phyloP scores from a whole-genome alignment of 305 asterid genomes.

The Fraxinus angustifolia region DNA sequence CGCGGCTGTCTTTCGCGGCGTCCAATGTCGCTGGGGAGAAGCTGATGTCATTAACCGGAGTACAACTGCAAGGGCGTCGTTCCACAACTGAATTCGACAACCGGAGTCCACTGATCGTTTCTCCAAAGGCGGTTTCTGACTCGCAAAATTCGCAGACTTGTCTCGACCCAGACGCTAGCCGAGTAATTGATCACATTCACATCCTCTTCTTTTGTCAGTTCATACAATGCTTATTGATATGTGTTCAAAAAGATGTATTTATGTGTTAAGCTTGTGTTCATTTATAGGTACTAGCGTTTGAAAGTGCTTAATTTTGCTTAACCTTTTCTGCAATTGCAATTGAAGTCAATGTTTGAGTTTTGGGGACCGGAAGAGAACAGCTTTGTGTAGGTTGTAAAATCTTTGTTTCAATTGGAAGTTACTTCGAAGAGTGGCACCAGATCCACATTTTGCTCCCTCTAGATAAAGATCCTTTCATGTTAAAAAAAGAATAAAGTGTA shows the following conservation, averaged over 20 bases:
- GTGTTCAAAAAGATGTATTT: neutral
- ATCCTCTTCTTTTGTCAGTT: constrained; percentile 3
- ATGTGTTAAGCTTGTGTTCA: neutral
- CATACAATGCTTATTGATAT: neutral
- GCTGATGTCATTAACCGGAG: constrained; percentile 21
- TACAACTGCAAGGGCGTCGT: constrained; percentile 27
- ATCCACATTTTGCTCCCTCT: constrained; percentile 39
- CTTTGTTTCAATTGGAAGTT: constrained; percentile 30
- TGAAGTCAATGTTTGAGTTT: neutral
- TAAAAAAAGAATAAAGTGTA: constrained; percentile 15
- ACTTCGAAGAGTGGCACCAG: constrained; percentile 25
- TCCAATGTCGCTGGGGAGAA: constrained; percentile 43
- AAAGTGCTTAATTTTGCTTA: neutral
- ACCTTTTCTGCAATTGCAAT: neutral
- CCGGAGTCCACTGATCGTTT: constrained; percentile 44
- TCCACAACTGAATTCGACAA: constrained; percentile 11
- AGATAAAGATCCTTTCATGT: constrained; percentile 5
- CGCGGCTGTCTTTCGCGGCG: constrained; percentile 47
- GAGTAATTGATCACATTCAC: constrained; percentile 37
- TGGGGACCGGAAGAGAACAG: neutral
- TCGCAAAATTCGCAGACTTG: constrained; percentile 86
- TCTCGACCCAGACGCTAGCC: constrained; percentile 86
- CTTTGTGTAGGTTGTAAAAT: neutral
- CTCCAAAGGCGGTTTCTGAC: constrained; percentile 89
- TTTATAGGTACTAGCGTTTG: neutral